These are phyloP conservation scores for Acidiella bohemica DNA, from an alignment of 495 filamentous ascomycete species.

Conservation along the genomic window DNA sequence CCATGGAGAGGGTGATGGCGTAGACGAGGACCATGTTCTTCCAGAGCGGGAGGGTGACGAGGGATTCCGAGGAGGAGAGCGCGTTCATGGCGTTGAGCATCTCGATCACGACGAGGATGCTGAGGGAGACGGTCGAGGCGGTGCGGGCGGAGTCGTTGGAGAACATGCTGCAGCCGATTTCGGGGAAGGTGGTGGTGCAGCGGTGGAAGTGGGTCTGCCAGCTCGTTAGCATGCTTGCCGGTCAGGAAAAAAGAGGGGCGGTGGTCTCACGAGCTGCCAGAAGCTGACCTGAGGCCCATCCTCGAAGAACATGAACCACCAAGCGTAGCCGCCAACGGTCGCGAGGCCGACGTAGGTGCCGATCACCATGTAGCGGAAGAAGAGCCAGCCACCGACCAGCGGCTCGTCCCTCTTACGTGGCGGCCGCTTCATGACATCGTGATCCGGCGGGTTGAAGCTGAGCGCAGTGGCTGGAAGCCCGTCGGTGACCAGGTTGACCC, in stretches of 20 bases:
- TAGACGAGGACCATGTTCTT: constrained; percentile 96
- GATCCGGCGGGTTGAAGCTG: constrained; percentile 93
- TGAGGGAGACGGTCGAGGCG: constrained; percentile 90
- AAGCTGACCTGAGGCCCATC: constrained; percentile 88
- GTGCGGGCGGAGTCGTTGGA: constrained; percentile 74
- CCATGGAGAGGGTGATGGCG: constrained; percentile 90
- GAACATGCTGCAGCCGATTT: constrained; percentile 94
- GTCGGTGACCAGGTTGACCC: constrained; percentile 98
- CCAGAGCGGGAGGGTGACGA: constrained; percentile 87
- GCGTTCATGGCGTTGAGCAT: constrained; percentile 99
- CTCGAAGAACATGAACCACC: constrained; percentile 97
- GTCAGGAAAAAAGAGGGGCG: not conserved
- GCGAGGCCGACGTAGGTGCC: constrained; percentile 89
- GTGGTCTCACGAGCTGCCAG: constrained; percentile 57
- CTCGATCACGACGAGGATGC: constrained; percentile 89
- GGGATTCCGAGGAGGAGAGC: constrained; percentile 84
- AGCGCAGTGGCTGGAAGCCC: constrained; percentile 92
- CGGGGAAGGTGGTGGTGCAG: constrained; percentile 73
- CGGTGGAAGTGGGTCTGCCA: constrained; percentile 74
- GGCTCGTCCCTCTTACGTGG: constrained; percentile 85
- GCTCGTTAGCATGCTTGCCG: constrained; percentile 1
- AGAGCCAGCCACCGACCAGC: constrained; percentile 86
- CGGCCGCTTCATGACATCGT: constrained; percentile 89
- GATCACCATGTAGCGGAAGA: constrained; percentile 95
- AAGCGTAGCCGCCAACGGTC: constrained; percentile 94